Base-by-base conservation (phyloP, 108 stramenopile species). In the Mediolabrus comicus region DNA sequence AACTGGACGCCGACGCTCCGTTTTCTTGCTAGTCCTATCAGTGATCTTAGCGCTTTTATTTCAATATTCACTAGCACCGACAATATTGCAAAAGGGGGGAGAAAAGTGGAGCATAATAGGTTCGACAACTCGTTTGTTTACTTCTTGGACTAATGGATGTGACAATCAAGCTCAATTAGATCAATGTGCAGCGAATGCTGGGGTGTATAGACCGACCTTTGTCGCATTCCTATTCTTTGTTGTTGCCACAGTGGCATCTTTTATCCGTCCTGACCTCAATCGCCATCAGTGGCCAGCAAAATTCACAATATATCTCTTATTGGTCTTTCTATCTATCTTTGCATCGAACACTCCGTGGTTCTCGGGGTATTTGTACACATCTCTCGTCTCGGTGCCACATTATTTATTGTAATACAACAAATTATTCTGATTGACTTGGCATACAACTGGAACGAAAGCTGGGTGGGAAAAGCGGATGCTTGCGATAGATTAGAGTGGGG, bases 371-470 rank as follows among this genome's bases (percentile, higher is more conserved):
- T 83, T 71, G 57, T 95, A 39, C 80, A 81, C 65, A n/a, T 83
- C n/a, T 80, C 83, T 26, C 86, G 94, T 5, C 62, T 88, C 9
- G 86, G 87, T 8, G 89, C 89, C 1, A 69, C 66, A 34, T 28
- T 88, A 27, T 95, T 92, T 71, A 61, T 88, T 8, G 71, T 95
- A 9, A 38, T 92, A 16, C 90, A 92, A 49, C 90, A 92, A 79
- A 67, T 95, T 17, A 90, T 95, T 67, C 74, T 95, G 12, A 85
- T 95, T 69, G 94, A 95, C 71, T 38, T 95, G 13, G 94, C 94
- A 10, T 95, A 92, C 65, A 87, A 91, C 63, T 89, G 86, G 87
- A 95, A 95, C 65, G 94, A 95, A 34, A 65, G 71, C 35, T 90
- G 88, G 88, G 91, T 95, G 16, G 87, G 87, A 34, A 82, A 79